These are phyloP conservation scores for Coniochaeta ligniaria DNA, from an alignment of 2,329 filamentous ascomycete species.

Conservation along the genomic window DNA sequence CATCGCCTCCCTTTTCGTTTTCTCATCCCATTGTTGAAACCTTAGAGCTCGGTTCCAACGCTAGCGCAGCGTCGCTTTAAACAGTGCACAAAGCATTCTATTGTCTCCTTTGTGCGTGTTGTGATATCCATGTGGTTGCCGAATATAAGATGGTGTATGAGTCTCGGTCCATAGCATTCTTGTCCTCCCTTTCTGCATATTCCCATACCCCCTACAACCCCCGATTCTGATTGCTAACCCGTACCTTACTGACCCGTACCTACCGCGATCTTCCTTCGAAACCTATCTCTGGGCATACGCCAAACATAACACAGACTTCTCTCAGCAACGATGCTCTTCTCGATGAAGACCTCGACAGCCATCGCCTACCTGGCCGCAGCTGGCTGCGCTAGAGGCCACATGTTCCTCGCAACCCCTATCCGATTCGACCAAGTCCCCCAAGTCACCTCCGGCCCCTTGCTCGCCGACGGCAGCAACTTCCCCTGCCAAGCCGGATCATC, in stretches of 20 bases:
- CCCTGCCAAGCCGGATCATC: slow-evolving; percentile 65
- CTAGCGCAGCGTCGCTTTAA: not conserved
- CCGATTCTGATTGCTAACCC: no score
- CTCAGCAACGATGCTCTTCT: not conserved
- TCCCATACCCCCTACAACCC: no score
- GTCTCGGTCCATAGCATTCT: no score
- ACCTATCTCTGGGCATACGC: no score
- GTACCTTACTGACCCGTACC: no score
- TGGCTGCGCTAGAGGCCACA: not conserved
- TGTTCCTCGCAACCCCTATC: not conserved
- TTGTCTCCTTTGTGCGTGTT: no score
- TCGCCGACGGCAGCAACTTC: slow-evolving; percentile 55
- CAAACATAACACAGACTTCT: no score
- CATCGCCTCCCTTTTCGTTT: not conserved
- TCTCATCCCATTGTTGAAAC: not conserved
- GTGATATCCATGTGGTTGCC: no score
- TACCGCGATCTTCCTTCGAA: no score
- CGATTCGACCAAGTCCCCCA: slow-evolving; percentile 37
- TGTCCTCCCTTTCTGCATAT: no score
- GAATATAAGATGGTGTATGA: no score
- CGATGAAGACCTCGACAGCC: not conserved
- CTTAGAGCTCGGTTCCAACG: not conserved
- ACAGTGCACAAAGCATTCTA: not conserved
- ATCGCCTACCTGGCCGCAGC: not conserved
- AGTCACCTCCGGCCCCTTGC: slow-evolving; percentile 61